phyloP scores from a whole-genome alignment of 2,329 filamentous ascomycete genomes.

The Hypoxylon sp. region DNA sequence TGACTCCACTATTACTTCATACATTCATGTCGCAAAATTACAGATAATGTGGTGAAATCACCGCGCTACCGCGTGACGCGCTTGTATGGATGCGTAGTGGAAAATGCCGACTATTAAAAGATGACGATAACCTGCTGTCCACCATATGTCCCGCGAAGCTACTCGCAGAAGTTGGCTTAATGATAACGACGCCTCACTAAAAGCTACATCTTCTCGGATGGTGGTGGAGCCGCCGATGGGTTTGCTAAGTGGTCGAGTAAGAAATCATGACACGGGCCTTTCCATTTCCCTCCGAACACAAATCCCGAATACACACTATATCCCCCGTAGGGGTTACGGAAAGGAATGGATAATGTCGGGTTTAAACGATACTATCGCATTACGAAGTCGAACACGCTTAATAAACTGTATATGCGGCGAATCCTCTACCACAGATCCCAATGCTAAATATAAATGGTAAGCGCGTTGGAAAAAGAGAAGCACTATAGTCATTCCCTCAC shows the following conservation, averaged over 20 bases:
- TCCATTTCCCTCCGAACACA: neutral
- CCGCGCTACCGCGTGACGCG: neutral
- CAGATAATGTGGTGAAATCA: slow-evolving; percentile 9
- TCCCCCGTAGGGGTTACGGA: neutral
- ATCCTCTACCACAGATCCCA: neutral
- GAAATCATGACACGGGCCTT: slow-evolving; percentile 20
- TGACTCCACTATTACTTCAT: slow-evolving; percentile 7
- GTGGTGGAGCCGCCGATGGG: slow-evolving; percentile 36
- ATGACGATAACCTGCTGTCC: neutral
- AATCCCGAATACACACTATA: neutral
- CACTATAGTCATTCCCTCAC: slow-evolving; percentile 1
- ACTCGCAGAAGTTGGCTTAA: slow-evolving; percentile 7
- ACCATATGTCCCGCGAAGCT: slow-evolving; percentile 4
- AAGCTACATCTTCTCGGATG: slow-evolving; percentile 25
- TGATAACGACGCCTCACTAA: neutral
- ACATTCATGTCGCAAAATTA: neutral
- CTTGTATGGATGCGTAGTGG: slow-evolving; percentile 1
- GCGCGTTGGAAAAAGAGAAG: slow-evolving; percentile 9
- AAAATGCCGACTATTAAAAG: neutral
- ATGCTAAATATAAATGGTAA: slow-evolving; percentile 27
- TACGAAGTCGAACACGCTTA: neutral
- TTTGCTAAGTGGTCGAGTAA: neutral
- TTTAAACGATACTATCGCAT: neutral
- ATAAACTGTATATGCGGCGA: neutral
- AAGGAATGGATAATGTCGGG: neutral